phyloP scores from a whole-genome alignment of 78 protist genomes.

The Monosiga brevicollis region DNA sequence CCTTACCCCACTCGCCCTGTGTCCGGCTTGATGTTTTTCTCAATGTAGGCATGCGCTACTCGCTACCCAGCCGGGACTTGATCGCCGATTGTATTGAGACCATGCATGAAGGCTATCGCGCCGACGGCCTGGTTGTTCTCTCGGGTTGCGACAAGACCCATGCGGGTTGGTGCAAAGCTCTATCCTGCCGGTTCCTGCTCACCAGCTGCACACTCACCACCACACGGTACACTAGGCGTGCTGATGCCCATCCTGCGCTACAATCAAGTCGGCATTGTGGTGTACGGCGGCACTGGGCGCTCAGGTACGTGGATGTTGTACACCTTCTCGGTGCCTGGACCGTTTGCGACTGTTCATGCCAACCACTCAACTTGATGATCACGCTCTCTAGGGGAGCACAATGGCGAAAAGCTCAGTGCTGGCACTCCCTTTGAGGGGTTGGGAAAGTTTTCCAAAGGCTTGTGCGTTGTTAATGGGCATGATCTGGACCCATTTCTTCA shows the following conservation, averaged over 20 bases:
- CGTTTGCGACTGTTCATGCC: too few species aligned
- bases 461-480: neutral
- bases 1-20: too few species aligned
- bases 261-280: neutral
- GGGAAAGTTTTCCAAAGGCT: neutral
- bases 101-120: slow-evolving; percentile 21
- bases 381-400: too few species aligned
- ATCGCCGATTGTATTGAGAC: slow-evolving; percentile 25
- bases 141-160: slow-evolving; percentile 7
- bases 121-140: slow-evolving; percentile 3
- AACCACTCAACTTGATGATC: too few species aligned
- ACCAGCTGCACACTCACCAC: too few species aligned
- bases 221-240: too few species aligned
- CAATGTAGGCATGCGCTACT: slow-evolving; percentile 14
- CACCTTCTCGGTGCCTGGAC: too few species aligned
- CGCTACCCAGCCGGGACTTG: slow-evolving; percentile 13
- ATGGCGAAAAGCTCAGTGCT: neutral
- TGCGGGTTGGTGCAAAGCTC: too few species aligned
- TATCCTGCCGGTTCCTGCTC: too few species aligned
- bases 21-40: too few species aligned
- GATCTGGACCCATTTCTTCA: neutral
- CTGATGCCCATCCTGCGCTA: slow-evolving; percentile 13
- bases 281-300: slow-evolving; percentile 4
- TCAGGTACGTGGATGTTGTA: too few species aligned
- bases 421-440: neutral